Conservation (phyloP, 441 rosid genomes). For the Euphorbia celastroides region DNA sequence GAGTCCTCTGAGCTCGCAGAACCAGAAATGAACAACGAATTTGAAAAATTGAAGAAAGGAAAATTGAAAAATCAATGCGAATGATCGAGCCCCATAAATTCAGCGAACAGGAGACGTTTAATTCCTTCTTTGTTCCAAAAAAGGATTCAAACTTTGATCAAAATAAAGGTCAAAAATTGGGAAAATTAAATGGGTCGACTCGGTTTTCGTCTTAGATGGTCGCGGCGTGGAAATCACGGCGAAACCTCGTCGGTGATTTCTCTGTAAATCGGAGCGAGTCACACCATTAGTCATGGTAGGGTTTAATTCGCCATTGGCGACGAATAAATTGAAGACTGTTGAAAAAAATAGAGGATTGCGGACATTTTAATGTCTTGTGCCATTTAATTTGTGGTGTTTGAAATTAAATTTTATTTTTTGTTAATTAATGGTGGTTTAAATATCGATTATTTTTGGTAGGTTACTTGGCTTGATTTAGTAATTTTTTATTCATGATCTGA, state of each 20-base stretch:
- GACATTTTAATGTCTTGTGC: background rate
- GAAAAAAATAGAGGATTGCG: background rate
- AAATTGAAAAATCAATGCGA: background rate
- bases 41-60: too few species aligned
- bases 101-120: background rate
- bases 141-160: background rate
- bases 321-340: background rate
- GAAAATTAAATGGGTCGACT: background rate
- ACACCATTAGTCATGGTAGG: constrained; percentile 17
- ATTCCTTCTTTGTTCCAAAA: background rate
- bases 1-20: background rate
- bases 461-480: background rate
- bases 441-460: background rate
- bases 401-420: background rate
- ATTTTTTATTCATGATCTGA: background rate
- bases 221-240: constrained; percentile 17
- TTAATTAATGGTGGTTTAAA: background rate
- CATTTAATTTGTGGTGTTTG: background rate
- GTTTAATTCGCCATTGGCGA: background rate
- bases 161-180: constrained; percentile 10
- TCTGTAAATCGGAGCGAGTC: constrained; percentile 6
- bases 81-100: background rate
- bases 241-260: constrained; percentile 2
- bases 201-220: constrained; percentile 1
- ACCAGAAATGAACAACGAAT: too few species aligned